Base-by-base conservation (phyloP, 2,329 filamentous ascomycete genomes). In the Phaeosphaeriaceae sp. region DNA sequence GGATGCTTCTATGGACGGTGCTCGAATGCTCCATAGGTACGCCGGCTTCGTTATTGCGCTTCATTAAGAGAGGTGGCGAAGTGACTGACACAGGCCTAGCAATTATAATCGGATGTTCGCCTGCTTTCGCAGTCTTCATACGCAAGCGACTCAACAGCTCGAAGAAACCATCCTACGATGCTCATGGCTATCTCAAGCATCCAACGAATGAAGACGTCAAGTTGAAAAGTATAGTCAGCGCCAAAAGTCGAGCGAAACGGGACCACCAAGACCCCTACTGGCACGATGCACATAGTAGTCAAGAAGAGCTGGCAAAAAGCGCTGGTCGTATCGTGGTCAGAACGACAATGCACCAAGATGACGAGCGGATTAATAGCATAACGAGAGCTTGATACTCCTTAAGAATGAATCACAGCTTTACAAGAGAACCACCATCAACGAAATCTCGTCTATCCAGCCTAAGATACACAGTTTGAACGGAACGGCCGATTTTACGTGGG, bases 1-100 rank as follows among this genome's bases (percentile, higher is more conserved):
- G 76, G 76, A 53, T 78, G 15, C 60, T 70, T 15, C 53, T 78
- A 6, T 78, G 74, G 76, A 75, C 67, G 3, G 62, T 73, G 2
- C 65, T 77, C 20, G 76, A 78, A 53, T 66, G 67, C 9, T 61
- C 71, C 10, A 74, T 76, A 15, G 75, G 74, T 74, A 68, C 45
- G 56, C 45, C 3, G 1, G 2, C 20, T 0, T 6, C 22, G 20
- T 27, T 40, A 20, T 15, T 22, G 2, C 17, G 2, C 27, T 13
- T 31, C 40, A 7, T 20, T 31, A 7, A 42, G 20, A 27, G 15
- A 3, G 17, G n/a, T 6, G 11, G 15, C 17, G 36, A 36, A 36
- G 15, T 17, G 17, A n/a, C 55, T 61, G 25, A 62, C 31, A 36
- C 15, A 21, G 17, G n/a, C 17, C 2, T 44, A 63, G 60, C 58